Conservation (phyloP, 2,329 filamentous ascomycete genomes). For the Pestalotiopsis sp. region DNA sequence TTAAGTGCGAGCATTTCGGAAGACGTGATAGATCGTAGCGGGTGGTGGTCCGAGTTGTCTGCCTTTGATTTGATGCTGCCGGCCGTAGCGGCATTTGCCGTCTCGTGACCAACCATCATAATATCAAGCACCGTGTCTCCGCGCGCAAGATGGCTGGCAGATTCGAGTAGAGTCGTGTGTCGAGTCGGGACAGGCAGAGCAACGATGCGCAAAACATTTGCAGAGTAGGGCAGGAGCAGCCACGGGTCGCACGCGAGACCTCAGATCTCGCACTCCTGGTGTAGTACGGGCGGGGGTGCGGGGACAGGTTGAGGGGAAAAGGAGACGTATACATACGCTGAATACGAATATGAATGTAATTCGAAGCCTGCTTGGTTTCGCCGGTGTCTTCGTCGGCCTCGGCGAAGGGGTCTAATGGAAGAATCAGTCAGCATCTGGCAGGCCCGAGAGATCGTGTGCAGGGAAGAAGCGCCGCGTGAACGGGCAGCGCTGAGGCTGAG, state of each 20-base stretch:
- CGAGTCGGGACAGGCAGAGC: background rate
- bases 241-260: constrained; percentile 12
- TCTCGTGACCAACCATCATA: background rate
- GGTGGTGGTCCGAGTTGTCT: too few species aligned
- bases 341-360: constrained; percentile 99
- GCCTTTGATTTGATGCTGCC: too few species aligned
- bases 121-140: background rate
- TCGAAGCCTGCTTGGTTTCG: constrained; percentile 92
- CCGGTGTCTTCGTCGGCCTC: constrained; percentile 99
- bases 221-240: background rate
- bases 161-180: background rate
- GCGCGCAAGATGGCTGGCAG: background rate
- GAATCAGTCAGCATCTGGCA: constrained; percentile 1
- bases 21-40: background rate
- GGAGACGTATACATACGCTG: constrained; percentile 72
- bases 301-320: constrained; percentile 4
- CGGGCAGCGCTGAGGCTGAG: background rate
- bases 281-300: background rate
- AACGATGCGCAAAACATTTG: background rate
- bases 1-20: background rate
- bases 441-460: background rate
- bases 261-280: background rate
- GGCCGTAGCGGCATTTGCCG: background rate
- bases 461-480: background rate
- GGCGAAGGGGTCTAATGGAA: constrained; percentile 92